Conservation (phyloP, 768 basidiomycete genomes). For the Xerocomellus chrysenteron region DNA sequence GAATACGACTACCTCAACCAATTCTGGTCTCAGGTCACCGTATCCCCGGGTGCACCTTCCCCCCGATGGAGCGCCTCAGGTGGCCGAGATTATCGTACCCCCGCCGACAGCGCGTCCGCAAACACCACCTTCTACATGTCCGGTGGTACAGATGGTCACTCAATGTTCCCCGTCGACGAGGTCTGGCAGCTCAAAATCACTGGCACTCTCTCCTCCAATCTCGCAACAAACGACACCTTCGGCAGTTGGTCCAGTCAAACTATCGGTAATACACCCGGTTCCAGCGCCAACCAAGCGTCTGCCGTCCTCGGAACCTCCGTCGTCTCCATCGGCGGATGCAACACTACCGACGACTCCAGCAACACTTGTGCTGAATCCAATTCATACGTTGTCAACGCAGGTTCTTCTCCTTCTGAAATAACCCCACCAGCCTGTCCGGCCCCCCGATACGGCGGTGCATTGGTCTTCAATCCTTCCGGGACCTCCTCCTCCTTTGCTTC, state of each 20-base stretch:
- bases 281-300: constrained; percentile 51
- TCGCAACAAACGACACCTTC: constrained; percentile 41
- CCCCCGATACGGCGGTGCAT: constrained; percentile 58
- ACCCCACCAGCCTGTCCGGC: constrained; percentile 56
- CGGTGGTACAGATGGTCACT: constrained; percentile 61
- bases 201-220: constrained; percentile 71
- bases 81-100: constrained; percentile 62
- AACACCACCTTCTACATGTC: constrained; percentile 74
- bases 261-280: constrained; percentile 34
- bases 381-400: constrained; percentile 50
- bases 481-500: constrained; percentile 52
- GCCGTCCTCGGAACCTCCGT: constrained; percentile 54
- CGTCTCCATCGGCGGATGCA: constrained; percentile 64
- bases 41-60: constrained; percentile 55
- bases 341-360: constrained; percentile 37
- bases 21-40: constrained; percentile 67
- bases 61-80: constrained; percentile 72
- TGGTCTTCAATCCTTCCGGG: constrained; percentile 53
- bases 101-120: constrained; percentile 29
- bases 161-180: constrained; percentile 52
- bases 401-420: constrained; percentile 31
- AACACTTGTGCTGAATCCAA: constrained; percentile 57
- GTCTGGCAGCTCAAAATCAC: constrained; percentile 70
- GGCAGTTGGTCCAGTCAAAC: constrained; percentile 62
- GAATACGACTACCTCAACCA: constrained; percentile 75